Conservation (phyloP, 2,329 filamentous ascomycete species). For the Neoarthrinium moseri region DNA sequence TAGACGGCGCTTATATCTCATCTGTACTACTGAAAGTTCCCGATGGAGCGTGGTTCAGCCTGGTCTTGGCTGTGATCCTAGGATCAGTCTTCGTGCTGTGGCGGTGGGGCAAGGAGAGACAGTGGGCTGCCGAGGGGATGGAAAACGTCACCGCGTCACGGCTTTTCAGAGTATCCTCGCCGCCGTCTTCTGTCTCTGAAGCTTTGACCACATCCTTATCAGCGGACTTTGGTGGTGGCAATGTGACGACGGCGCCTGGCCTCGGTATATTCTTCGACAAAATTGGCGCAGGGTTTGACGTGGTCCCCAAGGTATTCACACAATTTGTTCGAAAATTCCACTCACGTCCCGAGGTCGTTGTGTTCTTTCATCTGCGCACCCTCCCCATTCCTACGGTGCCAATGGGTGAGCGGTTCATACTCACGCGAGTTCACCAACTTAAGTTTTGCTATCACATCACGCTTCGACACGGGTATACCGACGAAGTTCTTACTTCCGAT, state of each 20-base stretch:
- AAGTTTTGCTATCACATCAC: slow-evolving; percentile 64
- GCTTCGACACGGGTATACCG: slow-evolving; percentile 68
- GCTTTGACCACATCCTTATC: not conserved
- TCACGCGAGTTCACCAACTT: slow-evolving; percentile 22
- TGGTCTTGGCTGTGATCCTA: slow-evolving; percentile 59
- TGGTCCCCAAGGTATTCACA: slow-evolving; percentile 58
- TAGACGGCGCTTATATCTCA: slow-evolving; percentile 69
- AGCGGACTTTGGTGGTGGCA: slow-evolving; percentile 32
- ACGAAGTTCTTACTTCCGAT: slow-evolving; percentile 62
- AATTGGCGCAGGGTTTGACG: slow-evolving; percentile 51
- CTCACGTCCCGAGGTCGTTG: slow-evolving; percentile 59
- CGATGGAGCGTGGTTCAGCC: slow-evolving; percentile 69
- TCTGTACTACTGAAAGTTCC: too few relatives aligned
- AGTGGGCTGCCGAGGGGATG: slow-evolving; percentile 63
- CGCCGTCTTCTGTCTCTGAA: slow-evolving; percentile 42
- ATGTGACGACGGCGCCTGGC: slow-evolving; percentile 45
- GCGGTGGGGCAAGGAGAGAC: slow-evolving; percentile 74
- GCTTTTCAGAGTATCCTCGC: not conserved
- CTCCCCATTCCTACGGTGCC: slow-evolving; percentile 54
- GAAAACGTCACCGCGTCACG: not conserved
- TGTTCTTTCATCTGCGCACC: slow-evolving; percentile 69
- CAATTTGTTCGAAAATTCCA: slow-evolving; percentile 70
- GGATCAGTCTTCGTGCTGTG: slow-evolving; percentile 66
- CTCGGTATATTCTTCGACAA: slow-evolving; percentile 76
- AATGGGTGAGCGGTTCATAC: slow-evolving; percentile 40